A percentile compares a stretch with the other conserved stretches of the same genome.
phyloP scores from a whole-genome alignment of 768 basidiomycete genomes.

The Pleurotus platypus region DNA sequence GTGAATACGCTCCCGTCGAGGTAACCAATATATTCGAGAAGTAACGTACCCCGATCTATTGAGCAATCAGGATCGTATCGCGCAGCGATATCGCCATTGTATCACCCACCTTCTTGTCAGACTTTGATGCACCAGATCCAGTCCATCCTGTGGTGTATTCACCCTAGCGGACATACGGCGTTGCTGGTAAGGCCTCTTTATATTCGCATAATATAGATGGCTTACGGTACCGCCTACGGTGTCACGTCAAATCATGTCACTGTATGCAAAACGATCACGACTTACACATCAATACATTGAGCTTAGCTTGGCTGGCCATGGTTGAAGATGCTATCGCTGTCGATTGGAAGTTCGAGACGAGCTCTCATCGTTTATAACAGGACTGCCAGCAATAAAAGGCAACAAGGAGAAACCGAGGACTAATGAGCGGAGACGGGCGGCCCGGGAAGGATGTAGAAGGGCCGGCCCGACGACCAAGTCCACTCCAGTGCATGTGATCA shows the following conservation, averaged over 20 bases:
- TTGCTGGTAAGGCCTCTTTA: too few species aligned
- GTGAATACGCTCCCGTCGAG: slow-evolving; percentile 13
- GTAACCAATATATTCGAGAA: neutral
- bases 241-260: neutral
- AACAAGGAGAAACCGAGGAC: neutral
- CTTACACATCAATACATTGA: slow-evolving; percentile 81
- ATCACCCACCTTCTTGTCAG: slow-evolving; percentile 81
- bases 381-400: neutral
- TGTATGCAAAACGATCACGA: neutral
- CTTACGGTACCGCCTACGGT: slow-evolving; percentile 36
- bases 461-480: slow-evolving; percentile 1
- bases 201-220: slow-evolving; percentile 2
- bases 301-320: slow-evolving; percentile 34
- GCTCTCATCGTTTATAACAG: neutral
- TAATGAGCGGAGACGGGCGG: neutral
- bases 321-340: too few species aligned
- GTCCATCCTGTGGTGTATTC: slow-evolving; percentile 98
- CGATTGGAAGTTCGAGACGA: neutral
- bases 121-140: slow-evolving; percentile 85
- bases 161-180: slow-evolving; percentile 35
- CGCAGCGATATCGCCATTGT: neutral
- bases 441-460: neutral
- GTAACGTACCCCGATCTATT: slow-evolving; percentile 63
- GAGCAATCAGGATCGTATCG: slow-evolving; percentile 4
- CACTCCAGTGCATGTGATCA: neutral